Percentiles rank a stretch among this genome's conserved stretches.
Conservation (phyloP, 352 stramenopile genomes). For the Blastocystis sp. region DNA sequence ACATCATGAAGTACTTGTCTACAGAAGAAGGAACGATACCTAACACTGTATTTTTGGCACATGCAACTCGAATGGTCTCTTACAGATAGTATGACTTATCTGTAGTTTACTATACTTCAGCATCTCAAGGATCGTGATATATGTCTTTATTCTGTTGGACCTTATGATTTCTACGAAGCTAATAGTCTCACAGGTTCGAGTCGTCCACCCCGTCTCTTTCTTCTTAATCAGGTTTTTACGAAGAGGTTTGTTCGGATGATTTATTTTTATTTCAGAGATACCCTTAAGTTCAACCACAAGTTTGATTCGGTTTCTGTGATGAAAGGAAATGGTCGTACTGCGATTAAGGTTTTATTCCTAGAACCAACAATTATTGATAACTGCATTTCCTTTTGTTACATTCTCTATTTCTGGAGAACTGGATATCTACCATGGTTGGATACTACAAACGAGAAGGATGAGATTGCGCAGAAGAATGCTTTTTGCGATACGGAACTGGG, state of each 20-base stretch:
- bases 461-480: not conserved
- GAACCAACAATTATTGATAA: not conserved
- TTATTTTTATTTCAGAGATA: not conserved
- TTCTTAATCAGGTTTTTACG: not conserved
- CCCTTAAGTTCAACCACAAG: not conserved
- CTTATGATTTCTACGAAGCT: not conserved
- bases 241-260: not conserved
- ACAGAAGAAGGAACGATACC: not conserved
- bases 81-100: not conserved
- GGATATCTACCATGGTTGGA: not conserved
- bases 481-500: not conserved
- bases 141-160: not conserved
- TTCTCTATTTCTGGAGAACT: not conserved
- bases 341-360: not conserved
- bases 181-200: not conserved
- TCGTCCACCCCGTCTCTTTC: not conserved
- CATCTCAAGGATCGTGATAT: not conserved
- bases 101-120: not conserved
- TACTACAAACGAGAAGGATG: not conserved
- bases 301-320: not conserved
- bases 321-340: not conserved
- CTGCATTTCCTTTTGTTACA: not conserved
- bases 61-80: not conserved
- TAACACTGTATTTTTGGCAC: not conserved
- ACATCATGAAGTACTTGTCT: not conserved